Evolutionary conservation across 1,139 yeast species (phyloP).

Genomic region (Debaryomyces coudertii): DNA sequence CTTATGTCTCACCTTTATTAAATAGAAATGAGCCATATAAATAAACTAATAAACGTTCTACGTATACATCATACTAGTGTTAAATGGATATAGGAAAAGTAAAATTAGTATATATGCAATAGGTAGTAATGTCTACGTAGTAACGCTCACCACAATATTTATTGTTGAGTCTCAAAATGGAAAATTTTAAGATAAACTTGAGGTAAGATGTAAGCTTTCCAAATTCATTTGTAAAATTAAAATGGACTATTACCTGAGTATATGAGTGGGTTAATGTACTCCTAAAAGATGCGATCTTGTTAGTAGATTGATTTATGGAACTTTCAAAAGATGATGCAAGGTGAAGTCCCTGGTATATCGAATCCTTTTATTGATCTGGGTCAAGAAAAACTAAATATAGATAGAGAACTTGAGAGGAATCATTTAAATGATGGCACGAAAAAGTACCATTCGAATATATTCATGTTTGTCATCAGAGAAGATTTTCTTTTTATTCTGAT

Average conservation of each 20-base stretch:
- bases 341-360: not conserved
- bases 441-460: conserved; percentile 20
- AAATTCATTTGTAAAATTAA: not conserved
- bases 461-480: conserved; percentile 26
- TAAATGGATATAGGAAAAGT: not conserved
- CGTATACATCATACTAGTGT: not conserved
- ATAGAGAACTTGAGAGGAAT: not conserved
- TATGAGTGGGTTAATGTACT: not conserved
- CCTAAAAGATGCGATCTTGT: not conserved
- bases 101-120: not conserved
- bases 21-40: conserved; percentile 8
- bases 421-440: not conserved
- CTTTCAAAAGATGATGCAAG: not conserved
- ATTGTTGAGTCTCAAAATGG: conserved; percentile 15
- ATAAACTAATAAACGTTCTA: not conserved
- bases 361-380: conserved; percentile 11
- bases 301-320: not conserved
- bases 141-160: conserved; percentile 2
- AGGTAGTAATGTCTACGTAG: not conserved
- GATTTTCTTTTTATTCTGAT: conserved; percentile 29
- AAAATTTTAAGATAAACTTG: conserved; percentile 11
- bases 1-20: conserved; percentile 9
- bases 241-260: not conserved
- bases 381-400: conserved; percentile 10
- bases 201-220: not conserved